Evolutionary conservation across 2,329 filamentous ascomycete genomes (phyloP).

Genomic region (Blumeria graminis): DNA sequence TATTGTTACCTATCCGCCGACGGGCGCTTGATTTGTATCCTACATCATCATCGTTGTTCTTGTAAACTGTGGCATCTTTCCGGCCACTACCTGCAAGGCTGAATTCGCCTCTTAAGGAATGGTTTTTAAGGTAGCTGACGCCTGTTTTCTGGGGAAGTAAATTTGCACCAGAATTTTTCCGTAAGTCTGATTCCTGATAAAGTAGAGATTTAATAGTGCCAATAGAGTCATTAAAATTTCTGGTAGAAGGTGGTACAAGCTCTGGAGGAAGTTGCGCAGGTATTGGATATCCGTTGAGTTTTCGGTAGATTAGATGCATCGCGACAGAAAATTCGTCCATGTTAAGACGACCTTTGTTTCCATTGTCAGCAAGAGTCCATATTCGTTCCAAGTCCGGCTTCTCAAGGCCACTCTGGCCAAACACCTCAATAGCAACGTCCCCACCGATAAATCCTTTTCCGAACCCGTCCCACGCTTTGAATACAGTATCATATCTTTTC

Average conservation of each 20-base stretch:
- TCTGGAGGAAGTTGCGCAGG: constrained; percentile 74
- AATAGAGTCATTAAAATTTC: constrained; percentile 81
- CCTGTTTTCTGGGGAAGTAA: constrained; percentile 87
- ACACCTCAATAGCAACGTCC: constrained; percentile 85
- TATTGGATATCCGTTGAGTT: constrained; percentile 84
- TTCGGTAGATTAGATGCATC: constrained; percentile 97
- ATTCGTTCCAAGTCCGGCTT: constrained; percentile 76
- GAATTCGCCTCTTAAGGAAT: constrained; percentile 55
- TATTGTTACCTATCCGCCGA: constrained; percentile 47
- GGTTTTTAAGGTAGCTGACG: constrained; percentile 92
- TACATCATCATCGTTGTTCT: constrained; percentile 82
- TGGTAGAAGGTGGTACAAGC: constrained; percentile 78
- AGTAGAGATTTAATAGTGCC: constrained; percentile 80
- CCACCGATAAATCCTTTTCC: constrained; percentile 81
- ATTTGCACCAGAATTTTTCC: constrained; percentile 74
- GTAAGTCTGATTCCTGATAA: constrained; percentile 65
- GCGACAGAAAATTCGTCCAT: constrained; percentile 94
- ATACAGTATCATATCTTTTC: constrained; percentile 82
- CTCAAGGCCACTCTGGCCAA: constrained; percentile 83
- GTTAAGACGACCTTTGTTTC: constrained; percentile 83
- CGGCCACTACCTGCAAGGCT: constrained; percentile 34
- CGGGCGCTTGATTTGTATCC: constrained; percentile 88
- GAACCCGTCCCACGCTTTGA: constrained; percentile 90
- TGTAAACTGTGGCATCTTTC: constrained; percentile 90
- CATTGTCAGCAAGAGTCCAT: constrained; percentile 84